Evolutionary conservation across 148 eudicot species (phyloP), one percentile per base, ranked within the genome.

Genomic region (Rhododendron vialii): DNA sequence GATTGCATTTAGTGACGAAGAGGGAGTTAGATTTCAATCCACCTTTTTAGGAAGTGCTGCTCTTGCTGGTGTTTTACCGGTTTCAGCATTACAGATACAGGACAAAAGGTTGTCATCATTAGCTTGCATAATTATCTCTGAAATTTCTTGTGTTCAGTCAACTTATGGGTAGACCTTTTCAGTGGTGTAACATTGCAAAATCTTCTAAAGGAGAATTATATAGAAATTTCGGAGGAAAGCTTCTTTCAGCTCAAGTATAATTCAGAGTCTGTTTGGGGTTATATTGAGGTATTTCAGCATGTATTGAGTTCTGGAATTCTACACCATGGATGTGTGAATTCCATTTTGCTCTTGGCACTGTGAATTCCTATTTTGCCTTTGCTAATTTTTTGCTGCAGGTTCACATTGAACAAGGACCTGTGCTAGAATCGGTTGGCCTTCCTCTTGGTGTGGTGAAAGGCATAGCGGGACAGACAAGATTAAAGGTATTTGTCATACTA

Each of bases 391-490:
- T 81, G n/a, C 41, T 85, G 82, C 91, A 97, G 99, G 93, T 95
- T 93, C 99, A 97, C 86, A 94, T 97, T 88, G 99, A 97, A 84
- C 99, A 97, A 86, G 99, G 99, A 26, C 99, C 99, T 80, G 95
- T 97, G 75, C 91, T 97, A 59, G 99, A 95, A 87, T 88, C 92
- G 50, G 91, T 89, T 50, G 99, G 99, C 88, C 91, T 94, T 87
- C 99, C 99, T 86, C 98, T 97, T 82, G 99, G 95, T 80, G 90
- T 92, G 85, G 99, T 97, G 79, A 92, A 94, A 92, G 99, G 99
- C 88, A 97, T 97, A 86, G 99, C 99, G 59, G 99, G 99, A 28
- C 99, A 97, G 90, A 92, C 99, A 55, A 90, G 99, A 14, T 86
- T 97, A 84, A 95, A 92, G 98, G 99, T 97, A 88, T 48, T 50